Percentiles rank a stretch among this genome's conserved stretches.
Evolutionary conservation across 1,139 yeast species (phyloP).

Genomic region (Protomyces arabidopsidicola): DNA sequence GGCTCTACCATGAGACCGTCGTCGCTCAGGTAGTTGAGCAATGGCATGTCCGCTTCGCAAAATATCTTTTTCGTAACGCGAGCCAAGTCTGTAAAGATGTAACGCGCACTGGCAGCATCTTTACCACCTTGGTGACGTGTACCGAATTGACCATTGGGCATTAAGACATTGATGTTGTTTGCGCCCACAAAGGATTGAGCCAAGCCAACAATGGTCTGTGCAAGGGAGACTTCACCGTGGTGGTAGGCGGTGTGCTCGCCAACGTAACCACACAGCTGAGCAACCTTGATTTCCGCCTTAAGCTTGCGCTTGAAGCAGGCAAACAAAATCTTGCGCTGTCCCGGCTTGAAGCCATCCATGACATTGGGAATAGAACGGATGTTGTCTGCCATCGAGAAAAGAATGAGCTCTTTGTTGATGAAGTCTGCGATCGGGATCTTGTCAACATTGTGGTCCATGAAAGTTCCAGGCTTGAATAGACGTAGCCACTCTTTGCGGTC

Average conservation of each 20-base stretch:
- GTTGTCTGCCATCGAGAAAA: constrained; percentile 95
- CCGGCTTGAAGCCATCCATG: constrained; percentile 94
- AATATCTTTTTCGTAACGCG: constrained; percentile 72
- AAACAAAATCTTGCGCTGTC: constrained; percentile 87
- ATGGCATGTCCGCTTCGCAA: constrained; percentile 72
- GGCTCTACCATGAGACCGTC: constrained; percentile 96
- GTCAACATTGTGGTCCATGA: constrained; percentile 70
- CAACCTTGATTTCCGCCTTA: constrained; percentile 75
- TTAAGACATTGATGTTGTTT: constrained; percentile 75
- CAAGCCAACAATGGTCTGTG: constrained; percentile 83
- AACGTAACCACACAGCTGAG: constrained; percentile 85
- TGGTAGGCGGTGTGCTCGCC: constrained; percentile 90
- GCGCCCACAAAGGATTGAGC: constrained; percentile 96
- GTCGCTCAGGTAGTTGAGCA: constrained; percentile 77
- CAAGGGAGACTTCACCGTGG: constrained; percentile 87
- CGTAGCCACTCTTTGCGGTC: constrained; percentile 97
- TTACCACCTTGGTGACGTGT: constrained; percentile 97
- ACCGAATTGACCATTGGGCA: constrained; percentile 96
- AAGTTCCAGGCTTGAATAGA: constrained; percentile 84
- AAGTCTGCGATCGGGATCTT: constrained; percentile 89
- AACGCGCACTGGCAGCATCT: constrained; percentile 98
- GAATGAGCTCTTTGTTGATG: constrained; percentile 87
- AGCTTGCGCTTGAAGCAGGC: constrained; percentile 84
- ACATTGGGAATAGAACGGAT: constrained; percentile 92
- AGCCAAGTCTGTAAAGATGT: constrained; percentile 81